phyloP scores from a whole-genome alignment of 768 basidiomycete species.

The Suillus luteus region DNA sequence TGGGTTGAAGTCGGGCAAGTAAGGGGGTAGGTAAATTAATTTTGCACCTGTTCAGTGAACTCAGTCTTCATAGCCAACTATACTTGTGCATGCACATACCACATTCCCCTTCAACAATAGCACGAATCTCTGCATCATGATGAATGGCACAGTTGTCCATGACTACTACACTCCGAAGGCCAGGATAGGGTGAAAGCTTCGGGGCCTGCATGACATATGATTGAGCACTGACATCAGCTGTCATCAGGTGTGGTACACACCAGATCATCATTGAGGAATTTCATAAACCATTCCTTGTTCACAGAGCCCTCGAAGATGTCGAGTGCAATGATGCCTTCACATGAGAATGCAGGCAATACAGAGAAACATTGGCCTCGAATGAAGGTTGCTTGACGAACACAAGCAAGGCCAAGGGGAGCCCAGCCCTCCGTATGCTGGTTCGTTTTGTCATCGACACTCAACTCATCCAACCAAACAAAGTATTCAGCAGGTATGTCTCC shows the following conservation, averaged over 20 bases:
- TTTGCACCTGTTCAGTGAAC: slow-evolving; percentile 21
- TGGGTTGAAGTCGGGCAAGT: slow-evolving; percentile 40
- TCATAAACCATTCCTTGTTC: slow-evolving; percentile 32
- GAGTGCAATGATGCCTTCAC: slow-evolving; percentile 30
- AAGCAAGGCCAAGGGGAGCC: slow-evolving; percentile 14
- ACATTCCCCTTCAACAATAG: slow-evolving; percentile 30
- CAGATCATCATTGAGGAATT: slow-evolving; percentile 25
- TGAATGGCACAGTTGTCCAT: slow-evolving; percentile 45
- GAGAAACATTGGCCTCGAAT: slow-evolving; percentile 32
- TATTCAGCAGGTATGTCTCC: too few species aligned
- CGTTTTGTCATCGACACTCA: slow-evolving; percentile 30
- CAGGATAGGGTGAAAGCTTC: slow-evolving; percentile 37
- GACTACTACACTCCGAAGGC: slow-evolving; percentile 37
- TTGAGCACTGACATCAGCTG: not conserved
- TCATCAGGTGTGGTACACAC: not conserved
- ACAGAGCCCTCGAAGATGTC: slow-evolving; percentile 36
- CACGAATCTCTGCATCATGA: slow-evolving; percentile 39
- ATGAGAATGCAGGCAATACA: slow-evolving; percentile 31
- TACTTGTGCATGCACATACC: slow-evolving; percentile 5
- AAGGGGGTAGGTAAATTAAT: slow-evolving; percentile 35
- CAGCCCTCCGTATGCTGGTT: slow-evolving; percentile 16
- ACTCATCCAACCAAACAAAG: too few species aligned
- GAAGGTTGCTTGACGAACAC: slow-evolving; percentile 27
- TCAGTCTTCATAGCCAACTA: slow-evolving; percentile 5
- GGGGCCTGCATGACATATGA: slow-evolving; percentile 21